A percentile compares a stretch with the other conserved stretches of the same genome.
Evolutionary conservation across 1,139 yeast genomes (phyloP).

Genomic region (Candida sp.): DNA sequence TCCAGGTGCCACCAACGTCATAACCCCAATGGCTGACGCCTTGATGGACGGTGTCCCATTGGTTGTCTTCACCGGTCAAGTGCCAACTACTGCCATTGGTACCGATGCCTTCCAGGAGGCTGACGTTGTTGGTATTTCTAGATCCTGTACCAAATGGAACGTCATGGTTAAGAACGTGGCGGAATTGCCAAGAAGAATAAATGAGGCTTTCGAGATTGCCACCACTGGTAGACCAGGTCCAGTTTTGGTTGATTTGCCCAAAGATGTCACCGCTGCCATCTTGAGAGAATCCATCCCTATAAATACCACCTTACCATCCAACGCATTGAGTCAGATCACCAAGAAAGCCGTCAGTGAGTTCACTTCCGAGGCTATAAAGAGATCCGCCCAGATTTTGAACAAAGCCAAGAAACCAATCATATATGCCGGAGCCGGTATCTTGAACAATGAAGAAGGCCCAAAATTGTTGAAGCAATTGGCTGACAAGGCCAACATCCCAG

Average conservation of each 20-base stretch:
- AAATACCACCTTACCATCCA: constrained; percentile 82
- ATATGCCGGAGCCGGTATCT: constrained; percentile 92
- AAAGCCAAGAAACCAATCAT: constrained; percentile 86
- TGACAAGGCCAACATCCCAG: constrained; percentile 92
- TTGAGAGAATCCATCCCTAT: constrained; percentile 89
- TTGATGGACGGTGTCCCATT: constrained; percentile 97
- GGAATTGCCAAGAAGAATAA: constrained; percentile 93
- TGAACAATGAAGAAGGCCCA: constrained; percentile 85
- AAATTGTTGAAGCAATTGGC: constrained; percentile 78
- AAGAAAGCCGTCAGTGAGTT: constrained; percentile 75
- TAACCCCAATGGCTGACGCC: constrained; percentile 98
- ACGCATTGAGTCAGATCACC: constrained; percentile 74
- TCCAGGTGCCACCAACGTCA: constrained; percentile 98
- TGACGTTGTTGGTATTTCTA: constrained; percentile 94
- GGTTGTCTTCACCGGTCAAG: constrained; percentile 99
- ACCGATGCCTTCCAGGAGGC: constrained; percentile 99
- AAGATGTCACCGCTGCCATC: constrained; percentile 95
- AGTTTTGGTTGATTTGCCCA: constrained; percentile 95
- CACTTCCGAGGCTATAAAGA: constrained; percentile 72
- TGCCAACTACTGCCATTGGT: constrained; percentile 93
- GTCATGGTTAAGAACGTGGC: constrained; percentile 97
- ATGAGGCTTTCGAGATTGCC: constrained; percentile 98
- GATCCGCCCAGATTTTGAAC: constrained; percentile 81
- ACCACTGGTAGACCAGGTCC: constrained; percentile 98
- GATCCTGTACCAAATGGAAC: constrained; percentile 99